Conservation (phyloP, 2,329 filamentous ascomycete species). For the Xylaria sp. region DNA sequence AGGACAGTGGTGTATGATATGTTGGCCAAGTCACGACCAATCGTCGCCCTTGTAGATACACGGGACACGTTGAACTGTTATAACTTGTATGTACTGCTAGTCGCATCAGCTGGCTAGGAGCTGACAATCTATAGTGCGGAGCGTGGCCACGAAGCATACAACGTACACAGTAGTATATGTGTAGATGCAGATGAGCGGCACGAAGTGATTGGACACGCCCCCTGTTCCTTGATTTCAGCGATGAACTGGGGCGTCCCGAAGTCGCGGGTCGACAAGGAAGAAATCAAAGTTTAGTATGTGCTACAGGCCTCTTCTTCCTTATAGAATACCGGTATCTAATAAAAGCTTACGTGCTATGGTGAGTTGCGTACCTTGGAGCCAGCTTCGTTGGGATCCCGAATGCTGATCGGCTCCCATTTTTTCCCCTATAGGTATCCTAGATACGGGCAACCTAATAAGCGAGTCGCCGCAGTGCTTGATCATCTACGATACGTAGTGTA, state of each 20-base stretch:
- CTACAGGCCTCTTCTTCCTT: too few relatives aligned
- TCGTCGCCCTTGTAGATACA: neutral
- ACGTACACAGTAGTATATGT: too few relatives aligned
- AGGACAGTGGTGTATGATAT: neutral
- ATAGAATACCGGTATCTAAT: neutral
- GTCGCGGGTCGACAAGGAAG: constrained; percentile 30
- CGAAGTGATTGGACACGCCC: constrained; percentile 17
- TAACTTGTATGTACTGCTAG: neutral
- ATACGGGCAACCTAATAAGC: neutral
- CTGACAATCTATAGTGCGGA: constrained; percentile 5
- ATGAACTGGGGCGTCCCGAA: constrained; percentile 25
- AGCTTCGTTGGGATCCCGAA: neutral
- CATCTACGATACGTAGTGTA: neutral
- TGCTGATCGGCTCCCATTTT: neutral
- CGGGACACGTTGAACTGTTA: neutral
- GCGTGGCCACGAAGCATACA: constrained; percentile 15
- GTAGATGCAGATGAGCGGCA: constrained; percentile 10
- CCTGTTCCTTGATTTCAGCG: constrained; percentile 18
- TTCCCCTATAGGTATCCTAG: neutral
- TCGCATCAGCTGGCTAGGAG: constrained; percentile 1
- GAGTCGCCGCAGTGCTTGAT: neutral
- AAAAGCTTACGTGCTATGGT: too few relatives aligned
- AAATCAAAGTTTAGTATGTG: neutral
- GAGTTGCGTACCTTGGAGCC: neutral
- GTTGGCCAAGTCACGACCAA: constrained; percentile 19